phyloP scores from a whole-genome alignment of 495 filamentous ascomycete genomes.

The Choiromyces venosus region DNA sequence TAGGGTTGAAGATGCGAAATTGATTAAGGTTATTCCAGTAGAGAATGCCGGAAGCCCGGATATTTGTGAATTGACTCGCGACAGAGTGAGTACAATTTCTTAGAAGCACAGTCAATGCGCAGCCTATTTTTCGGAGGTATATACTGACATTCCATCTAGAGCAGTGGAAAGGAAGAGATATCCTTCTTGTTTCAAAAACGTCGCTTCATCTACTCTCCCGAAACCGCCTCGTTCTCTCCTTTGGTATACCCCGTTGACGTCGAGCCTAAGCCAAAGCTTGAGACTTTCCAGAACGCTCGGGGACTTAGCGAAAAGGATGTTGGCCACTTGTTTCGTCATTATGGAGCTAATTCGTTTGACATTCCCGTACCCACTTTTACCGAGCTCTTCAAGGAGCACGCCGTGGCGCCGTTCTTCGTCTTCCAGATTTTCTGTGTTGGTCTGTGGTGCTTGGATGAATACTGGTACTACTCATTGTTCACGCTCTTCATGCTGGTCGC shows the following conservation, averaged over 20 bases:
- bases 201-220: constrained; percentile 77
- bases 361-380: constrained; percentile 93
- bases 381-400: constrained; percentile 96
- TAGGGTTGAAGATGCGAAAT: constrained; percentile 66
- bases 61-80: constrained; percentile 71
- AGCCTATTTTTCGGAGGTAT: neutral
- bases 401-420: constrained; percentile 97
- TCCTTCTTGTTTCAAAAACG: constrained; percentile 99
- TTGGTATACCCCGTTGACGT: constrained; percentile 78
- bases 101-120: neutral
- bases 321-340: constrained; percentile 75
- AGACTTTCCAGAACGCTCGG: constrained; percentile 67
- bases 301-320: constrained; percentile 72
- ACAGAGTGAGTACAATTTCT: constrained; percentile 54
- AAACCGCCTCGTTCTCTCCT: constrained; percentile 66
- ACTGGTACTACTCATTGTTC: constrained; percentile 99
- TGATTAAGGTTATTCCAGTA: constrained; percentile 90
- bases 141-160: constrained; percentile 44
- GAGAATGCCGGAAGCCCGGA: constrained; percentile 85
- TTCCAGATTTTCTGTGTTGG: constrained; percentile 99
- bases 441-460: constrained; percentile 97
- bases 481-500: constrained; percentile 96
- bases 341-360: constrained; percentile 94
- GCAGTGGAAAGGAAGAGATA: constrained; percentile 63
- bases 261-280: constrained; percentile 64